These are phyloP conservation scores for Umbelopsis vinacea DNA, from an alignment of 192 early-diverging fungal species.

Conservation along the genomic window DNA sequence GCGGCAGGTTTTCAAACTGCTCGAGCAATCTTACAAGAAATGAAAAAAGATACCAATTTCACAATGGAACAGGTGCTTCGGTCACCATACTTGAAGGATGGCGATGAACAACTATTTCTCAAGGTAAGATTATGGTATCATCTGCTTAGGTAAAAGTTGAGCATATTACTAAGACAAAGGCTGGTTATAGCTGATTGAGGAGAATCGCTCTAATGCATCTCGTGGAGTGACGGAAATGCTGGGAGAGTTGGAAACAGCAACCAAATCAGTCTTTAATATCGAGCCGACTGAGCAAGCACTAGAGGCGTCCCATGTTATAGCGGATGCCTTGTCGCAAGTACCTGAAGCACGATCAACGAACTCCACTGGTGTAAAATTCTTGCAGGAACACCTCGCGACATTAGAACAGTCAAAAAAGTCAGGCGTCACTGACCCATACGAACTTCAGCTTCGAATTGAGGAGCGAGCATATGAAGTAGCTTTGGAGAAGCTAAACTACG, in stretches of 20 bases:
- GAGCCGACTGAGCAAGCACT: not conserved
- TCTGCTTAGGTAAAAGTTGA: not conserved
- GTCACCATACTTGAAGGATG: slow-evolving; percentile 39
- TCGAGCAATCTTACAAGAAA: slow-evolving; percentile 50
- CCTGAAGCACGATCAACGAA: slow-evolving; percentile 32
- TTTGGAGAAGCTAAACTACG: slow-evolving; percentile 63
- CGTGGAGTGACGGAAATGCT: slow-evolving; percentile 41
- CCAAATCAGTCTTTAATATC: slow-evolving; percentile 18
- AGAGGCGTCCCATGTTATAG: not conserved
- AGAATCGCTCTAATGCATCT: slow-evolving; percentile 18
- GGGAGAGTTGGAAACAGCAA: slow-evolving; percentile 27
- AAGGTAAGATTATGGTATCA: not conserved
- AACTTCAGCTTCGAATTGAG: slow-evolving; percentile 82
- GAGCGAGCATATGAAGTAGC: slow-evolving; percentile 80
- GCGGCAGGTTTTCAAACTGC: slow-evolving; percentile 48
- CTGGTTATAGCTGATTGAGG: slow-evolving; percentile 28
- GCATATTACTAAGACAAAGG: not conserved
- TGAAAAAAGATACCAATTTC: slow-evolving; percentile 38
- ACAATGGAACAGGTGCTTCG: slow-evolving; percentile 32
- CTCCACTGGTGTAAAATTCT: slow-evolving; percentile 75
- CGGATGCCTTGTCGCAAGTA: slow-evolving; percentile 4
- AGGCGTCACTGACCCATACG: slow-evolving; percentile 57
- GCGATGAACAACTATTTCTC: not conserved
- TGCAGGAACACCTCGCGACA: slow-evolving; percentile 70
- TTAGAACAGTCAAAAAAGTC: slow-evolving; percentile 39